phyloP scores from a whole-genome alignment of 345 rosid genomes.

The Lumnitzera littorea region DNA sequence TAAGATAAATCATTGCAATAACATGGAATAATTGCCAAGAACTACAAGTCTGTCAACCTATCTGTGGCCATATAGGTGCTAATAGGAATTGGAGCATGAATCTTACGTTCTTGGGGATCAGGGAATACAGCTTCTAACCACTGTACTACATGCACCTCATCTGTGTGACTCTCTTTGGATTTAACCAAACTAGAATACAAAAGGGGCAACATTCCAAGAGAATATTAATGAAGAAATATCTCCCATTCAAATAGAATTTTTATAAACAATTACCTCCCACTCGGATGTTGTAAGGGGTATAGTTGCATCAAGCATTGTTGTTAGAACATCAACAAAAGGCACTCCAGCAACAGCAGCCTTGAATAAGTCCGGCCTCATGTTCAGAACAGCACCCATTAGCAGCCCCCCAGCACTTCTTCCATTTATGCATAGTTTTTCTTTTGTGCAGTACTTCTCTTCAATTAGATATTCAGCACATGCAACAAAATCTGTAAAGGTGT shows the following conservation, averaged over 20 bases:
- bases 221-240: too few species aligned
- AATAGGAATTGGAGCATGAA: too few species aligned
- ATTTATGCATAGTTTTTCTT: slow-evolving; percentile 72
- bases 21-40: too few species aligned
- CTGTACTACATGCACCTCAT: too few species aligned
- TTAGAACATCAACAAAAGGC: slow-evolving; percentile 90
- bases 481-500: slow-evolving; percentile 85
- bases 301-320: slow-evolving; percentile 95
- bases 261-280: slow-evolving; percentile 62
- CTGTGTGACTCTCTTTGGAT: too few species aligned
- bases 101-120: too few species aligned
- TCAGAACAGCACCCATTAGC: slow-evolving; percentile 89
- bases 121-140: too few species aligned
- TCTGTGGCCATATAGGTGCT: too few species aligned
- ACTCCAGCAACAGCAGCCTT: slow-evolving; percentile 88
- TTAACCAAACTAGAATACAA: too few species aligned
- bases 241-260: background rate
- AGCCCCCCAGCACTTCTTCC: slow-evolving; percentile 99
- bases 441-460: slow-evolving; percentile 57
- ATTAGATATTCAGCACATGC: slow-evolving; percentile 72
- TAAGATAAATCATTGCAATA: too few species aligned
- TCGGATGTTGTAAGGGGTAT: slow-evolving; percentile 95
- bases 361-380: slow-evolving; percentile 95
- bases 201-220: too few species aligned
- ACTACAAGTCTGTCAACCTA: too few species aligned